Conservation (phyloP, 1,284 basidiomycete genomes). For the Porodaedalea pini region DNA sequence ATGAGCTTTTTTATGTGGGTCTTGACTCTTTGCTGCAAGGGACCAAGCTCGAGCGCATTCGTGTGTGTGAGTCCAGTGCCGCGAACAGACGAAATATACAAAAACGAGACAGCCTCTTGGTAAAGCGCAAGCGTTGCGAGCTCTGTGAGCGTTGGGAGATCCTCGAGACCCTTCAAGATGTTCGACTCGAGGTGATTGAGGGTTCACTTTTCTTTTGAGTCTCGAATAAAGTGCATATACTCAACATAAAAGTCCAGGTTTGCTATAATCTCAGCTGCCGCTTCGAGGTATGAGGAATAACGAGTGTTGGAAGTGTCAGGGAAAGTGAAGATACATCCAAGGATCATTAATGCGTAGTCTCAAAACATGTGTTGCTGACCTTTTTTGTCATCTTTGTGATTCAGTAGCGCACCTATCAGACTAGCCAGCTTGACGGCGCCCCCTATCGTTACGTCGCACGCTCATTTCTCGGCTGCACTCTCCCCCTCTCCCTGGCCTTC, state of each 20-base stretch:
- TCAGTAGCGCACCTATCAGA: no score
- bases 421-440: constrained; percentile 34
- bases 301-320: constrained; percentile 31
- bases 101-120: no score
- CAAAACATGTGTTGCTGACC: no score
- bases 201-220: constrained; percentile 29
- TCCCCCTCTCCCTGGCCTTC: no score
- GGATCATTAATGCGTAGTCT: no score
- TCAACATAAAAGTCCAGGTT: constrained; percentile 22
- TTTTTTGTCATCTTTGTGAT: no score
- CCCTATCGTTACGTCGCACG: constrained; percentile 25
- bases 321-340: constrained; percentile 27
- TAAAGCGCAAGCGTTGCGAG: constrained; percentile 33
- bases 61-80: no score
- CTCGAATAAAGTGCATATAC: no score
- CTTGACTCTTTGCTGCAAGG: constrained; percentile 26
- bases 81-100: no score
- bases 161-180: constrained; percentile 30
- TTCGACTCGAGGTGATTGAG: constrained; percentile 31
- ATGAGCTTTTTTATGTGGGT: constrained; percentile 25
- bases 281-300: constrained; percentile 31
- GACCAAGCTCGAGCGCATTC: constrained; percentile 29
- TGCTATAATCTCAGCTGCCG: constrained; percentile 27
- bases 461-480: no score
- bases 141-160: constrained; percentile 33